Conservation (phyloP, 495 filamentous ascomycete genomes). For the Chaetomidium leptoderma region DNA sequence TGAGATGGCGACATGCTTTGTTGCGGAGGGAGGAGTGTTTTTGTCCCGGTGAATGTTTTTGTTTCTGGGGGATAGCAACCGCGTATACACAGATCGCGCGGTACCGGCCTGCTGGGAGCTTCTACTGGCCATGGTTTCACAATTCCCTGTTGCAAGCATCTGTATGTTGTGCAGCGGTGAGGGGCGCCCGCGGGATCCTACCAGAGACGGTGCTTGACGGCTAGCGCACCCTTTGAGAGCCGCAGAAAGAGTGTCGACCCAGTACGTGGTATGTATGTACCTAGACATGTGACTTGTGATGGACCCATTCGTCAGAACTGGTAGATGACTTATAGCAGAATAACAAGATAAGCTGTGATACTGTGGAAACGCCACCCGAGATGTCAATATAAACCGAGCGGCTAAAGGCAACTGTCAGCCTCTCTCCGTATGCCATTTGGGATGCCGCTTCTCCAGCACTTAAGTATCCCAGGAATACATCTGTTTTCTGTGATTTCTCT, state of each 20-base stretch:
- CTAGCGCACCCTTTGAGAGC: slow-evolving; percentile 14
- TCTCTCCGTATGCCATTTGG: not conserved
- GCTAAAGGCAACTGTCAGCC: not conserved
- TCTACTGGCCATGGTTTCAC: slow-evolving; percentile 4
- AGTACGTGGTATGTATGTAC: slow-evolving; percentile 1
- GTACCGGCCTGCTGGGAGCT: slow-evolving; percentile 24
- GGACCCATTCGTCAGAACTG: too few species aligned
- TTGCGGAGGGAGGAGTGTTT: not conserved
- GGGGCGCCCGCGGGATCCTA: slow-evolving; percentile 4
- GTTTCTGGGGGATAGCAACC: not conserved
- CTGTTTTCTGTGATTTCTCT: too few species aligned
- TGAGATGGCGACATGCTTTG: not conserved
- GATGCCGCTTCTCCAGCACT: not conserved
- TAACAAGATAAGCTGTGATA: too few species aligned
- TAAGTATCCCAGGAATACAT: not conserved
- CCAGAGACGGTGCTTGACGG: slow-evolving; percentile 18
- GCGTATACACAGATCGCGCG: slow-evolving; percentile 1
- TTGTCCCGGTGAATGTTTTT: too few species aligned
- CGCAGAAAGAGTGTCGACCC: not conserved
- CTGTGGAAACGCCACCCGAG: not conserved
- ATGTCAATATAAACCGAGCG: not conserved
- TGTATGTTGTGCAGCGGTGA: slow-evolving; percentile 21
- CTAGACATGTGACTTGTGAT: too few species aligned
- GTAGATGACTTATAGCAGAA: too few species aligned
- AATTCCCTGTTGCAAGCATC: slow-evolving; percentile 8